phyloP scores from a whole-genome alignment of 2,329 filamentous ascomycete species.

The Apiospora phragmitis region DNA sequence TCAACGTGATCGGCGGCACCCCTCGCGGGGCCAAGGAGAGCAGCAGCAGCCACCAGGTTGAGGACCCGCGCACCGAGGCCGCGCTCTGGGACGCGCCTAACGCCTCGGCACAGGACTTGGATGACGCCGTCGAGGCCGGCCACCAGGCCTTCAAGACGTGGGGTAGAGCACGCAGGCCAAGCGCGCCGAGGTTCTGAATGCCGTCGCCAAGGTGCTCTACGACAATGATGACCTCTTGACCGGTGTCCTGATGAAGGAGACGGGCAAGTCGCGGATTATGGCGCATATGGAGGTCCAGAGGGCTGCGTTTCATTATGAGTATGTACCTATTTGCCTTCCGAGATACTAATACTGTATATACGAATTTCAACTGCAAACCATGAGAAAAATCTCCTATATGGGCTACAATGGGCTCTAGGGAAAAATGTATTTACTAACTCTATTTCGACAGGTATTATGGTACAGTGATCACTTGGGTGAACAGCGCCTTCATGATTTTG shows the following conservation, averaged over 20 bases:
- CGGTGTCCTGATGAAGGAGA: conserved; percentile 47
- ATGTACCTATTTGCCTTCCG: conserved; percentile 12
- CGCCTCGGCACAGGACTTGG: conserved; percentile 41
- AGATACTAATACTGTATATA: background rate
- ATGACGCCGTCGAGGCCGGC: conserved; percentile 47
- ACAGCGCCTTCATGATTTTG: too few relatives aligned
- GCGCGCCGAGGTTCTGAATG: conserved; percentile 39
- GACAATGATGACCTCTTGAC: conserved; percentile 43
- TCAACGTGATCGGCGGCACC: conserved; percentile 47
- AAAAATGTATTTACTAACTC: background rate
- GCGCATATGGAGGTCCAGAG: conserved; percentile 40
- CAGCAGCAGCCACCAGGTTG: conserved; percentile 34
- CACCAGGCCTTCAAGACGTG: conserved; percentile 47
- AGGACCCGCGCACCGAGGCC: conserved; percentile 47
- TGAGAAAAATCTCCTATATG: background rate
- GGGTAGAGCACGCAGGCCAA: conserved; percentile 44
- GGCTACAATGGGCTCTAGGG: background rate
- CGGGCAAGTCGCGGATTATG: conserved; percentile 49
- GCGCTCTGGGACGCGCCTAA: conserved; percentile 46
- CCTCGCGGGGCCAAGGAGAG: conserved; percentile 31
- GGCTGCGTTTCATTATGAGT: conserved; percentile 37
- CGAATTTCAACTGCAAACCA: background rate
- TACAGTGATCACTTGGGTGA: background rate
- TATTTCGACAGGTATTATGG: background rate
- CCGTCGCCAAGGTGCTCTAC: conserved; percentile 41